A percentile compares a stretch with the other conserved stretches of the same genome.
Conservation (phyloP, 352 stramenopile genomes). For the Elongisporangium anandrum region DNA sequence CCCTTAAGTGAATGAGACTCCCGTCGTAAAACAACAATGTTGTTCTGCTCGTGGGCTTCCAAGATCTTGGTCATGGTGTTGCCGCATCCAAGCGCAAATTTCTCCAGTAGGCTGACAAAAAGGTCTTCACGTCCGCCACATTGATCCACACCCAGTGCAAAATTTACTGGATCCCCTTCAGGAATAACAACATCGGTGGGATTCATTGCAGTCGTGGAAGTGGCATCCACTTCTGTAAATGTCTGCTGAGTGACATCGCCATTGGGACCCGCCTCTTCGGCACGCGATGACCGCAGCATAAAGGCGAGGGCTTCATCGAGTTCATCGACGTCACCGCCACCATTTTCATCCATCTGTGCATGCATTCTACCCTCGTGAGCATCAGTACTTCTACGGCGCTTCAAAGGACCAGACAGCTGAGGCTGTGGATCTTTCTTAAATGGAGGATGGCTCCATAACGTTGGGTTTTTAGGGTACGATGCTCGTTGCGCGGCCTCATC, state of each 20-base stretch:
- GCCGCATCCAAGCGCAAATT: constrained; percentile 65
- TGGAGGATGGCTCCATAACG: constrained; percentile 57
- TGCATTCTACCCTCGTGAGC: neutral
- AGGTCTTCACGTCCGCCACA: constrained; percentile 75
- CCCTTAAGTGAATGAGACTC: constrained; percentile 82
- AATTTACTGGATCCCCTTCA: constrained; percentile 77
- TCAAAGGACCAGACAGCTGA: neutral
- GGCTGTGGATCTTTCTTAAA: constrained; percentile 27
- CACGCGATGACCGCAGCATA: neutral
- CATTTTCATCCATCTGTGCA: neutral
- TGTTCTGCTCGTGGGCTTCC: constrained; percentile 30
- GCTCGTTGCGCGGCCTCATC: constrained; percentile 19
- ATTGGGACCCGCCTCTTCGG: neutral
- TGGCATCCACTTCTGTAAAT: neutral
- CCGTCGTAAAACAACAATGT: constrained; percentile 46
- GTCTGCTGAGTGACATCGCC: neutral
- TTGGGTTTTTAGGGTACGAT: constrained; percentile 54
- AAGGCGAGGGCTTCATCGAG: neutral
- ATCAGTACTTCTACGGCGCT: neutral
- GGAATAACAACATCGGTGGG: constrained; percentile 46
- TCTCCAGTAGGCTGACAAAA: constrained; percentile 76
- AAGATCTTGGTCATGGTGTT: constrained; percentile 53
- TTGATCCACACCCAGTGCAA: constrained; percentile 70
- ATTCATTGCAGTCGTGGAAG: constrained; percentile 14
- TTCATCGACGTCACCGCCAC: neutral